Evolutionary conservation across 2,329 filamentous ascomycete species (phyloP).

Genomic region (Verticillium alfalfae): DNA sequence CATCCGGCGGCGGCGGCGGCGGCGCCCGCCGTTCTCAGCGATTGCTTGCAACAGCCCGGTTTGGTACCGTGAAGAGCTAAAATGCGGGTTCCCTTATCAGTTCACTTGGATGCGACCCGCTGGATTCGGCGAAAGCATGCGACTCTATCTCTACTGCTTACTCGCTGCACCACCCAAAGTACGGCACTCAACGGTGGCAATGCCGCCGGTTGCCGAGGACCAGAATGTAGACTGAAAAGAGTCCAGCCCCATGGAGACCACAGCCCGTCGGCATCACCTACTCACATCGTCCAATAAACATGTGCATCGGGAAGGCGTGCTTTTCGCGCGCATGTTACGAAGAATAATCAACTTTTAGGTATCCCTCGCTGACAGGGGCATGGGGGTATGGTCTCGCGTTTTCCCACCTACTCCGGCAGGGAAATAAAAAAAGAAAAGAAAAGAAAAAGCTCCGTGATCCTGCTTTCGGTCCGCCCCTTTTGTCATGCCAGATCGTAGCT

Average conservation of each 20-base stretch:
- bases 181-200: background rate
- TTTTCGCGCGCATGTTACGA: background rate
- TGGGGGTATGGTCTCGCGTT: background rate
- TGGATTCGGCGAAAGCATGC: background rate
- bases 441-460: background rate
- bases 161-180: background rate
- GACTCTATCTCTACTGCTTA: background rate
- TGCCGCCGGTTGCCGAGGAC: background rate
- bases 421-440: background rate
- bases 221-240: background rate
- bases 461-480: background rate
- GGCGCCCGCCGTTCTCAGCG: background rate
- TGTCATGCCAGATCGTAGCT: background rate
- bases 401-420: conserved; percentile 6
- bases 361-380: conserved; percentile 5
- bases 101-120: background rate
- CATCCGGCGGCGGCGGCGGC: no score
- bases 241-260: background rate
- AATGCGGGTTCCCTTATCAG: background rate
- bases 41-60: background rate
- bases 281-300: background rate
- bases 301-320: background rate
- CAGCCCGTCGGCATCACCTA: background rate
- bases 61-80: background rate
- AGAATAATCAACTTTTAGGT: conserved; percentile 9